These are phyloP conservation scores for Aureobasidium uvarum DNA, from an alignment of 2,329 filamentous ascomycete genomes.

Conservation along the genomic window DNA sequence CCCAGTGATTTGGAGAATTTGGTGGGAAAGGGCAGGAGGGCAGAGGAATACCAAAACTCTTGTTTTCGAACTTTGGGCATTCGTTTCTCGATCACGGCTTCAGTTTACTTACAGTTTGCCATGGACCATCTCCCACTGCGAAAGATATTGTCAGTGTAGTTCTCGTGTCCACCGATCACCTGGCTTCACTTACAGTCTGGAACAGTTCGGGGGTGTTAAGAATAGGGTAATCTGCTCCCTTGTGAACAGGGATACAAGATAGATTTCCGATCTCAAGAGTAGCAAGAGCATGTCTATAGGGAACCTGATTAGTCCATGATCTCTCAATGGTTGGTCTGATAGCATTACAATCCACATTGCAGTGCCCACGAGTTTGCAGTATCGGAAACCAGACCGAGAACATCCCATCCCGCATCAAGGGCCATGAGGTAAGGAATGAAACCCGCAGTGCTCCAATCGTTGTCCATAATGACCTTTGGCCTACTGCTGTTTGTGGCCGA, in stretches of 20 bases:
- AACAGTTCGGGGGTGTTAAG: constrained; percentile 48
- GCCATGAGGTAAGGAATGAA: constrained; percentile 49
- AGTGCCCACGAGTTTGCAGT: constrained; percentile 50
- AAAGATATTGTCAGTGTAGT: background rate
- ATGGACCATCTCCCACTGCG: constrained; percentile 45
- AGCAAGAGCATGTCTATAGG: constrained; percentile 44
- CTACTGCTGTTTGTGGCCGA: background rate
- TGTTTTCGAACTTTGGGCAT: background rate
- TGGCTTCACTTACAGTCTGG: constrained; percentile 33
- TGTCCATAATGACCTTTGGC: constrained; percentile 46
- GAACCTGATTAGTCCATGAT: background rate
- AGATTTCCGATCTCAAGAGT: constrained; percentile 50
- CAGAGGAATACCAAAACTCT: background rate
- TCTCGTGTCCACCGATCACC: background rate
- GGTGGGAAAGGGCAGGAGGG: no score
- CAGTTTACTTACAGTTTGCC: constrained; percentile 38
- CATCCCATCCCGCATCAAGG: constrained; percentile 46
- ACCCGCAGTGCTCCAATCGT: constrained; percentile 47
- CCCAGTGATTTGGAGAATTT: no score
- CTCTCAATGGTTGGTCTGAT: background rate
- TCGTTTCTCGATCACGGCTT: background rate
- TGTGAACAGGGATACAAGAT: constrained; percentile 50
- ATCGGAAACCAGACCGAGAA: constrained; percentile 45
- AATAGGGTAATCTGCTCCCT: constrained; percentile 50
- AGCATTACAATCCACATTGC: constrained; percentile 41